A percentile compares a stretch with the other conserved stretches of the same genome.
Conservation (phyloP, 2,329 filamentous ascomycete genomes). For the Fusarium coicis region DNA sequence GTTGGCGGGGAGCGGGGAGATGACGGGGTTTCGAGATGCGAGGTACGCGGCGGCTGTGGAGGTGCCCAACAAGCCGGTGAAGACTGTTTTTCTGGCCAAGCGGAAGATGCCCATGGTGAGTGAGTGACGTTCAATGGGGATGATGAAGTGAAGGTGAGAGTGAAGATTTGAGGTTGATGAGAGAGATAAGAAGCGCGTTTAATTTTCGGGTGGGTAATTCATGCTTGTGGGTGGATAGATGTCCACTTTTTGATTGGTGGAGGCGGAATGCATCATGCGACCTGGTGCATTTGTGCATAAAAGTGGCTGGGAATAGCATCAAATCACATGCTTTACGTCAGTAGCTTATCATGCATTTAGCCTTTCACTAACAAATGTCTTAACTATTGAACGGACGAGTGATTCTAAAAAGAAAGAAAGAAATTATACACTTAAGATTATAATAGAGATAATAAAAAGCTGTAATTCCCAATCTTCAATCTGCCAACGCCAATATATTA, state of each 20-base stretch:
- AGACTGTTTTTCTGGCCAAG: slow-evolving; percentile 59
- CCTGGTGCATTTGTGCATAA: slow-evolving; percentile 3
- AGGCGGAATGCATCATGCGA: background rate
- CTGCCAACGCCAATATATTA: too few species aligned
- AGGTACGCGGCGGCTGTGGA: slow-evolving; percentile 61
- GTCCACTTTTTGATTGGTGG: background rate
- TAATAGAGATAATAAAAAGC: too few species aligned
- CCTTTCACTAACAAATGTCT: too few species aligned
- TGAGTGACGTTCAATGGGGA: background rate
- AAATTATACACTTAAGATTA: too few species aligned
- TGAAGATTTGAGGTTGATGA: slow-evolving; percentile 2
- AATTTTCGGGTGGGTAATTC: slow-evolving; percentile 8
- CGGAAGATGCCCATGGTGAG: slow-evolving; percentile 64
- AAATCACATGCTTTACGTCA: background rate
- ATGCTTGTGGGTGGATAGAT: slow-evolving; percentile 18
- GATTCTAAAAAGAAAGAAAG: too few species aligned
- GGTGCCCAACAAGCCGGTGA: slow-evolving; percentile 59
- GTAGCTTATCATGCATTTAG: background rate
- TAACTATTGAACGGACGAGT: too few species aligned
- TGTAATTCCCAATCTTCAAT: too few species aligned
- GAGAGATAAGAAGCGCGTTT: slow-evolving; percentile 30
- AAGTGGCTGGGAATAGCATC: slow-evolving; percentile 2
- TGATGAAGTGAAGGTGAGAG: background rate
- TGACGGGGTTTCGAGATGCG: slow-evolving; percentile 64
- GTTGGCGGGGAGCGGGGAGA: slow-evolving; percentile 65